These are phyloP conservation scores for Hypoxylon sp. DNA, from an alignment of 2,329 filamentous ascomycete genomes.

Conservation along the genomic window DNA sequence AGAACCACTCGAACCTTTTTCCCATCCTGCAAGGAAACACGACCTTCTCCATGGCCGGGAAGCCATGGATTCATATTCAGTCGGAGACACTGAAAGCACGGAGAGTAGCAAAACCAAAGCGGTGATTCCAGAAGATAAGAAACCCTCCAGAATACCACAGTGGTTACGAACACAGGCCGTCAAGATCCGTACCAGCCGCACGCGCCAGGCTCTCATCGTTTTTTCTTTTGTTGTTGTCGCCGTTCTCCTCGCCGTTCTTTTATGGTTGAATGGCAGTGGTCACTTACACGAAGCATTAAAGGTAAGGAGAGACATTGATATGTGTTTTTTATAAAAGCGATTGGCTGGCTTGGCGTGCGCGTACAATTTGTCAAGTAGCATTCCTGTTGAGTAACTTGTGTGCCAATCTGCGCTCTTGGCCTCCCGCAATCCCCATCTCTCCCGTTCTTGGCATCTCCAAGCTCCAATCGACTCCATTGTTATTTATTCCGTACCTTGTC, in stretches of 20 bases:
- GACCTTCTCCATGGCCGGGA: slow-evolving; percentile 30
- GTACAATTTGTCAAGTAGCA: slow-evolving; percentile 32
- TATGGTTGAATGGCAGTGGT: slow-evolving; percentile 35
- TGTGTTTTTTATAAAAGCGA: slow-evolving; percentile 24
- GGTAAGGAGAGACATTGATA: slow-evolving; percentile 28
- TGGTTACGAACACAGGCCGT: slow-evolving; percentile 28
- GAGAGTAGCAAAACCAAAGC: slow-evolving; percentile 16
- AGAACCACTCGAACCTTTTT: slow-evolving; percentile 17
- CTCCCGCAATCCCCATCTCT: not conserved
- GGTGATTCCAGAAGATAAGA: slow-evolving; percentile 25
- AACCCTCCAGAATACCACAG: slow-evolving; percentile 14
- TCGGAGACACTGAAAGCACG: slow-evolving; percentile 32
- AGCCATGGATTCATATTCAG: slow-evolving; percentile 38
- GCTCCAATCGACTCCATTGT: slow-evolving; percentile 20
- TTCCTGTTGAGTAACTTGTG: slow-evolving; percentile 23
- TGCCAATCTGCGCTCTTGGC: slow-evolving; percentile 23
- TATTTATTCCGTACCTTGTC: not conserved
- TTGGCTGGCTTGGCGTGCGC: slow-evolving; percentile 34
- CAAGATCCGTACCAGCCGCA: slow-evolving; percentile 38
- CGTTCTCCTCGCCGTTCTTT: slow-evolving; percentile 33
- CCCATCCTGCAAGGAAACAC: not conserved
- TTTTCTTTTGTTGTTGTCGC: slow-evolving; percentile 26
- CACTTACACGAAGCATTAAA: slow-evolving; percentile 35
- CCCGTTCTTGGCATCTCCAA: slow-evolving; percentile 38
- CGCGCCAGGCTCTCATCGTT: slow-evolving; percentile 35